Percentiles rank a stretch among this genome's conserved stretches.
Conservation (phyloP, 495 filamentous ascomycete genomes). For the Neurospora sp. region DNA sequence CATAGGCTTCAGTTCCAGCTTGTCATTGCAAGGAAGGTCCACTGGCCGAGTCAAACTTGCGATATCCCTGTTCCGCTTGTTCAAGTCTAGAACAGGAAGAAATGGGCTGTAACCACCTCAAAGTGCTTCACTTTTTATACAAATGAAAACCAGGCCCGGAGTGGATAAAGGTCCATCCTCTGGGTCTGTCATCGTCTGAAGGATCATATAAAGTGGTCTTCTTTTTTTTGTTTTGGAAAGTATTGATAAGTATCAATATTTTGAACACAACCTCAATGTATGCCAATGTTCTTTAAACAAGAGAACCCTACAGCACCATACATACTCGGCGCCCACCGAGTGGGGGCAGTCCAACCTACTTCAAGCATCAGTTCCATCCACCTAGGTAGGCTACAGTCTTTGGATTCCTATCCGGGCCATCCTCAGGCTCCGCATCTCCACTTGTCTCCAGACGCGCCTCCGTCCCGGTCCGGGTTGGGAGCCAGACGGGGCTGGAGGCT, state of each 20-base stretch:
- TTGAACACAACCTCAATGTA: not conserved
- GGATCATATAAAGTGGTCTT: not conserved
- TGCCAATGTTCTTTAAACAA: not conserved
- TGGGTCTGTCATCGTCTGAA: not conserved
- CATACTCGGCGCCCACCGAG: not conserved
- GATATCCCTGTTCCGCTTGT: not conserved
- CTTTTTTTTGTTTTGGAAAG: not conserved
- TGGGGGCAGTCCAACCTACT: not conserved
- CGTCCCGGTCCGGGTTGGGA: not conserved
- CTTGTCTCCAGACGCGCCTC: not conserved
- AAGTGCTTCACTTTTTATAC: not conserved
- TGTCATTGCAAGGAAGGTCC: not conserved
- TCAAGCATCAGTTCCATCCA: not conserved
- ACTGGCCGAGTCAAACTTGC: not conserved
- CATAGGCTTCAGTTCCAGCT: not conserved
- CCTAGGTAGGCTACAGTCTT: not conserved
- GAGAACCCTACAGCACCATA: not conserved
- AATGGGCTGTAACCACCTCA: not conserved
- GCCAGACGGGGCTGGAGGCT: not conserved
- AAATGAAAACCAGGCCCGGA: not conserved
- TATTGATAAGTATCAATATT: not conserved
- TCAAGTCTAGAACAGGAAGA: not conserved
- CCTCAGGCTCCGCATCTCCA: not conserved
- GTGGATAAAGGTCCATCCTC: not conserved
- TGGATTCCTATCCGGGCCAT: not conserved